These are phyloP conservation scores for Aspergillus fumigatiaffinis DNA, from an alignment of 2,329 filamentous ascomycete genomes.

Conservation along the genomic window DNA sequence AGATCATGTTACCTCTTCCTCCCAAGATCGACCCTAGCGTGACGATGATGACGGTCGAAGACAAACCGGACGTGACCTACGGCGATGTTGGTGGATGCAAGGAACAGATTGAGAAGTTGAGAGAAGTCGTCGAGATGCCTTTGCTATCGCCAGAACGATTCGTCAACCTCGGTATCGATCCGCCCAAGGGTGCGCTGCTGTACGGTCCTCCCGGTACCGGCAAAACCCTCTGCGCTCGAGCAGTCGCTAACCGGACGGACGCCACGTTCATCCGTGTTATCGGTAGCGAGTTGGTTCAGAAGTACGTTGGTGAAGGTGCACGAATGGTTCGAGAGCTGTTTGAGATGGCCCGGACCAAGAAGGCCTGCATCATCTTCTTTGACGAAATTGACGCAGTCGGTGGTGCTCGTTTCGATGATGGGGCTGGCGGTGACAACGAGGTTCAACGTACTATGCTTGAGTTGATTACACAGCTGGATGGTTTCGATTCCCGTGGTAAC, in stretches of 20 bases:
- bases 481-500: constrained; percentile 93
- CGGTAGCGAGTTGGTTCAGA: constrained; percentile 94
- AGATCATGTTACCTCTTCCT: constrained; percentile 91
- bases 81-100: constrained; percentile 98
- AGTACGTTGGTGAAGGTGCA: constrained; percentile 97
- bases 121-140: constrained; percentile 98
- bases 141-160: constrained; percentile 94
- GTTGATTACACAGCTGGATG: constrained; percentile 92
- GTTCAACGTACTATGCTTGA: constrained; percentile 98
- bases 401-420: constrained; percentile 93
- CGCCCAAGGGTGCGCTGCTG: constrained; percentile 91
- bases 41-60: constrained; percentile 99
- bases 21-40: constrained; percentile 99
- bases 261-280: constrained; percentile 99
- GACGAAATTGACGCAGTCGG: constrained; percentile 97
- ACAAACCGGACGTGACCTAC: constrained; percentile 98
- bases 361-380: constrained; percentile 99
- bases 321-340: constrained; percentile 98
- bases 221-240: constrained; percentile 95
- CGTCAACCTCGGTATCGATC: constrained; percentile 97
- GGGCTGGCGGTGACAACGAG: constrained; percentile 94
- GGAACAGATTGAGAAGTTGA: constrained; percentile 98
- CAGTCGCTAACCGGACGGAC: constrained; percentile 95
- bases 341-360: constrained; percentile 99
- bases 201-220: constrained; percentile 98